Evolutionary conservation across 495 filamentous ascomycete species (phyloP).

Genomic region (Cudoniella acicularis): DNA sequence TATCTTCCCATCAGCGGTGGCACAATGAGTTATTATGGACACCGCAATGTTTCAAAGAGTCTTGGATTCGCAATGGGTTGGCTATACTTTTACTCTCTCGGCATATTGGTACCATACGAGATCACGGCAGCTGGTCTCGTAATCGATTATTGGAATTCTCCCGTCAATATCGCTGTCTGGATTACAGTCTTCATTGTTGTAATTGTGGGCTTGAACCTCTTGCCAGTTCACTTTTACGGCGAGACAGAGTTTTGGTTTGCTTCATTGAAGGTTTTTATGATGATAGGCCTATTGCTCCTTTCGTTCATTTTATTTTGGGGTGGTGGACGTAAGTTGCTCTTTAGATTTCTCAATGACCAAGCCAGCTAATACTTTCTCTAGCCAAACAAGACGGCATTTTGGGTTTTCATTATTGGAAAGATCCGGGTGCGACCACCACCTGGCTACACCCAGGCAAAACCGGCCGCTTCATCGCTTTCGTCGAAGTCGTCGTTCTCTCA

Average conservation of each 20-base stretch:
- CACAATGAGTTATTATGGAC: conserved; percentile 38
- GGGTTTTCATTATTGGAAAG: conserved; percentile 77
- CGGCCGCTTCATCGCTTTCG: conserved; percentile 37
- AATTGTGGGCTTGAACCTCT: conserved; percentile 60
- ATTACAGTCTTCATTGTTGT: conserved; percentile 63
- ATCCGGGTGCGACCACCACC: conserved; percentile 52
- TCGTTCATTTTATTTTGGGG: conserved; percentile 69
- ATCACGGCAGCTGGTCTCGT: conserved; percentile 70
- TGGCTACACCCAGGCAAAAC: conserved; percentile 32
- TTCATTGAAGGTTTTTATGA: conserved; percentile 63
- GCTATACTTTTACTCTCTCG: conserved; percentile 37
- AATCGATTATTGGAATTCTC: conserved; percentile 62
- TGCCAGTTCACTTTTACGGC: conserved; percentile 67
- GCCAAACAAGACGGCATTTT: conserved; percentile 50
- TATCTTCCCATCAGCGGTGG: conserved; percentile 37
- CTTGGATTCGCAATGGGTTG: conserved; percentile 45
- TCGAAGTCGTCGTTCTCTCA: conserved; percentile 39
- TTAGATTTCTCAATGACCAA: neutral
- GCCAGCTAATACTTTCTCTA: neutral
- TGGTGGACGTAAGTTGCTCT: conserved; percentile 58
- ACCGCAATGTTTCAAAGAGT: conserved; percentile 46
- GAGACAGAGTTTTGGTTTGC: conserved; percentile 84
- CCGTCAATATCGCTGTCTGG: conserved; percentile 71
- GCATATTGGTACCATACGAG: conserved; percentile 72
- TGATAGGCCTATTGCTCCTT: conserved; percentile 62